phyloP scores from a whole-genome alignment of 495 filamentous ascomycete genomes.

The Immersiella caudata region DNA sequence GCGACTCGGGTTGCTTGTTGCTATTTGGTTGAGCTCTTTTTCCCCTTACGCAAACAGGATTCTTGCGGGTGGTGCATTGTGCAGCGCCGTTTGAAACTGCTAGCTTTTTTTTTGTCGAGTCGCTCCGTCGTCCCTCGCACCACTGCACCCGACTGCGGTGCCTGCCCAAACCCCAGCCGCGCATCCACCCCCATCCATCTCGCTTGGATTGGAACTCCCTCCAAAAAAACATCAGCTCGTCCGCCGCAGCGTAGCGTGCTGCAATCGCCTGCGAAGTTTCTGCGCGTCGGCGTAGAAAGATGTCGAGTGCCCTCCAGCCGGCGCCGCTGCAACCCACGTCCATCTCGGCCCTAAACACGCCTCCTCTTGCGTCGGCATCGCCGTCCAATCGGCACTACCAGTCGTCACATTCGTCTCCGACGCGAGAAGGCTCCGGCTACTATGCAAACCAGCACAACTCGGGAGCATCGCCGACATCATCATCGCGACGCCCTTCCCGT shows the following conservation, averaged over 20 bases:
- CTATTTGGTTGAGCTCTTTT: constrained; percentile 8
- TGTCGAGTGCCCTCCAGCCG: constrained; percentile 61
- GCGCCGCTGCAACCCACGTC: constrained; percentile 55
- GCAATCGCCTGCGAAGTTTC: constrained; percentile 24
- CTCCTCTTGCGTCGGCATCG: constrained; percentile 48
- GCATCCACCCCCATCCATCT: constrained; percentile 18
- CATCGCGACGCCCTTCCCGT: constrained; percentile 51
- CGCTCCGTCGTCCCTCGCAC: constrained; percentile 16
- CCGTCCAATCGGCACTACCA: constrained; percentile 51
- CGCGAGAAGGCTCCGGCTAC: constrained; percentile 43
- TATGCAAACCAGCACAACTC: constrained; percentile 47
- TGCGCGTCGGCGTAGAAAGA: constrained; percentile 40
- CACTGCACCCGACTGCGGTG: constrained; percentile 4
- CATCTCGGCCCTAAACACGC: constrained; percentile 49
- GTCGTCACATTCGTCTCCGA: constrained; percentile 45
- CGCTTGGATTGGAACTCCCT: constrained; percentile 5
- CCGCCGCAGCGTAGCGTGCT: constrained; percentile 10
- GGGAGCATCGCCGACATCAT: constrained; percentile 42
- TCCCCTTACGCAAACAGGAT: constrained; percentile 26
- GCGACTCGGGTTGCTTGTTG: constrained; percentile 12
- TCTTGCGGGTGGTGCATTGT: constrained; percentile 24
- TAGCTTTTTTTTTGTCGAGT: constrained; percentile 23
- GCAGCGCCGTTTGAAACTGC: constrained; percentile 24
- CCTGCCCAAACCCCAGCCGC: constrained; percentile 16
- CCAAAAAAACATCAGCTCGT: constrained; percentile 21